phyloP scores from a whole-genome alignment of 441 rosid species.

The Rhodomyrtus psidioides region DNA sequence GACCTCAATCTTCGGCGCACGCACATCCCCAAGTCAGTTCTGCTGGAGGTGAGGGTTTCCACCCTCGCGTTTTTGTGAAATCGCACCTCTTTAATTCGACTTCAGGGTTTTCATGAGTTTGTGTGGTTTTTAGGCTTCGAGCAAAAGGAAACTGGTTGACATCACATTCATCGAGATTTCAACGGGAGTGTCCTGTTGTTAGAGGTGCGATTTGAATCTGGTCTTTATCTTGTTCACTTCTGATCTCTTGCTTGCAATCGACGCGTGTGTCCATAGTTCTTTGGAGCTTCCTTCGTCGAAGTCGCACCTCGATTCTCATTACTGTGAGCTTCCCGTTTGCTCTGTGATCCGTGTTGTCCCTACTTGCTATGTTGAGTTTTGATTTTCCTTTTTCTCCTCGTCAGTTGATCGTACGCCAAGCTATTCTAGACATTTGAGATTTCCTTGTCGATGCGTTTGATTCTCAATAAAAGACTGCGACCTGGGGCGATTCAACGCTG shows the following conservation, averaged over 20 bases:
- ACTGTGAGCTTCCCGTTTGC: neutral
- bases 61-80: no score
- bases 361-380: neutral
- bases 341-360: neutral
- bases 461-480: neutral
- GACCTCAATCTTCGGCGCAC: no score
- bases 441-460: neutral
- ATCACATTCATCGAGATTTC: neutral
- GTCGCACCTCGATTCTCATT: neutral
- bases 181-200: neutral
- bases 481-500: neutral
- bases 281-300: neutral
- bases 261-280: neutral
- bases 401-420: neutral
- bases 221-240: neutral
- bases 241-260: neutral
- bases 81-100: no score
- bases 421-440: neutral
- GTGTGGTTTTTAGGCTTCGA: no score
- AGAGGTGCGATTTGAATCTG: no score
- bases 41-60: no score
- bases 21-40: no score
- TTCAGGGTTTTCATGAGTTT: no score
- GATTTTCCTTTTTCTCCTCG: neutral
- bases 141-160: neutral